Evolutionary conservation across 306 rosid genomes (phyloP).

Genomic region (Sphenostylis stenocarpa): DNA sequence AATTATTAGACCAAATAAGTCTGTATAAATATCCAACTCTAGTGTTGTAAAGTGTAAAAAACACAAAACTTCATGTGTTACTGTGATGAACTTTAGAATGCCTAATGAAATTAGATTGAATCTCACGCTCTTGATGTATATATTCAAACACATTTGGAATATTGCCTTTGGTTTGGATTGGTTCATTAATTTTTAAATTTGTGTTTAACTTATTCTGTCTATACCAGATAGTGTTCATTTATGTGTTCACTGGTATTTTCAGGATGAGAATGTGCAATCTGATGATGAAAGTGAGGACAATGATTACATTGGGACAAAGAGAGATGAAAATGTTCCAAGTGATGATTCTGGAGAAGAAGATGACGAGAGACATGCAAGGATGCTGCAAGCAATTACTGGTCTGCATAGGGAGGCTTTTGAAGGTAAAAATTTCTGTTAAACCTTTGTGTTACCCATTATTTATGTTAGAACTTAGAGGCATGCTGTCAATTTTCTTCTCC

Average conservation of each 20-base stretch:
- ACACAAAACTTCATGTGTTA: too few species aligned
- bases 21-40: too few species aligned
- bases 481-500: not conserved
- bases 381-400: slow-evolving; percentile 66
- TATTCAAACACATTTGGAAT: not conserved
- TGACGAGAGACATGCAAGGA: slow-evolving; percentile 58
- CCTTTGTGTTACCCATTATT: slow-evolving; percentile 3
- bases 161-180: not conserved
- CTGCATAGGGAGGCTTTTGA: slow-evolving; percentile 63
- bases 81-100: not conserved
- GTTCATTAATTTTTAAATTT: not conserved
- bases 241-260: slow-evolving; percentile 6
- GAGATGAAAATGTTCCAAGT: slow-evolving; percentile 29
- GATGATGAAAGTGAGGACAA: slow-evolving; percentile 65
- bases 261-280: slow-evolving; percentile 86
- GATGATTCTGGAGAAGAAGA: slow-evolving; percentile 52
- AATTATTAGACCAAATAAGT: too few species aligned
- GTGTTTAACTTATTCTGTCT: not conserved
- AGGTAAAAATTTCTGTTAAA: slow-evolving; percentile 41
- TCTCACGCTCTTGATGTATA: not conserved
- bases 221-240: not conserved
- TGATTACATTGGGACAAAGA: slow-evolving; percentile 20
- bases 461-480: not conserved
- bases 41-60: too few species aligned
- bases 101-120: not conserved